Conservation (phyloP, 805 yeast species). For the Candida chauliodis region DNA sequence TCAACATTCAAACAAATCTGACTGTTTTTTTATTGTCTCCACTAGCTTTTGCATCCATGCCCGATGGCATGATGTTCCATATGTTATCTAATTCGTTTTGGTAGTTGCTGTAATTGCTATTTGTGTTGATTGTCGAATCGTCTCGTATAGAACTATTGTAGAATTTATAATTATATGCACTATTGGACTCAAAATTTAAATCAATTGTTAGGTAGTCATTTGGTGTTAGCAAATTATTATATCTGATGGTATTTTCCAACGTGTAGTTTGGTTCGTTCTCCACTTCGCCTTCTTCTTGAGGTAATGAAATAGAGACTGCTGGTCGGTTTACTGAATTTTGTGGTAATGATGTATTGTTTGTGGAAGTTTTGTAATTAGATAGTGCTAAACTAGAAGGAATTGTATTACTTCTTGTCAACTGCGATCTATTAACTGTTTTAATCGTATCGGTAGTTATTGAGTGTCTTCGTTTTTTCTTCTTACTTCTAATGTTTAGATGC, state of each 20-base stretch:
- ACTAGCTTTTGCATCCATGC: too few species aligned
- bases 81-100: not conserved
- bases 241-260: not conserved
- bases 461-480: not conserved
- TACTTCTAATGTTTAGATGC: not conserved
- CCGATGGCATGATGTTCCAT: slow-evolving; percentile 3
- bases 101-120: too few species aligned
- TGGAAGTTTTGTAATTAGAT: not conserved
- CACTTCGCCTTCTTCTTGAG: not conserved
- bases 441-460: not conserved
- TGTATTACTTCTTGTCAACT: slow-evolving; percentile 1
- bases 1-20: too few species aligned
- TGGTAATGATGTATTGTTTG: not conserved
- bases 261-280: not conserved
- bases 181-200: not conserved
- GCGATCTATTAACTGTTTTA: slow-evolving; percentile 3
- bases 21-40: too few species aligned
- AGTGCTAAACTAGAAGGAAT: slow-evolving; percentile 5
- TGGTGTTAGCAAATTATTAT: slow-evolving; percentile 3
- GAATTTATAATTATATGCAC: not conserved
- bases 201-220: slow-evolving; percentile 5
- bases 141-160: not conserved
- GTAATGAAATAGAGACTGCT: not conserved
- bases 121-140: slow-evolving; percentile 1
- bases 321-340: not conserved